Base-by-base conservation (phyloP, 208 protist species). In the Trichomonas tenax region DNA sequence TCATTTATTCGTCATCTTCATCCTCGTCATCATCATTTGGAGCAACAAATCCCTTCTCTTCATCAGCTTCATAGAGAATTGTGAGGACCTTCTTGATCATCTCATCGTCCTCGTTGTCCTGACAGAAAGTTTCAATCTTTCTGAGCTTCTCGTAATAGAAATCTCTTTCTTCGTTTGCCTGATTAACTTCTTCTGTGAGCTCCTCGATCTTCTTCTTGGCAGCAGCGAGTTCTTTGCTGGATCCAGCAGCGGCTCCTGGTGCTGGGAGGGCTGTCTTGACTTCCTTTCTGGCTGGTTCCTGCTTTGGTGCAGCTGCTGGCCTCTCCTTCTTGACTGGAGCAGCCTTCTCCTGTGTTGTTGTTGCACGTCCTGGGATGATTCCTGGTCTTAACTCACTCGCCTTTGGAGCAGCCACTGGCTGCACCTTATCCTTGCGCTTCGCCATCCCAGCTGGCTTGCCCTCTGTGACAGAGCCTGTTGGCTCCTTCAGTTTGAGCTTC, bases 161-260 rank as follows among this genome's bases (percentile, higher is more conserved):
- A 51, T 93, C 86, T 93, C 86, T 93, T 58, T 93, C 86, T 51
- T 93, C 40, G 38, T 51, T 93, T 31, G 44, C 45, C n/a, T 93
- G 86, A 34, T 48, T 44, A 51, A 93, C 44, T 51, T 93, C 86
- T 38, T 93, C 86, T 34, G 9, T 51, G 15, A 93, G 44, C 51
- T 93, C 86, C 38, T 48, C n/a, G 26, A 93, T 38, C 21, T 93
- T 34, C 14, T 23, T 51, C 36, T 93, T 93, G 1, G 44, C 40
- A 10, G 23, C 86, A 11, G 11, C 36, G 9, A 51, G 14, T 93
- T 93, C 86, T 15, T 51, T 51, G 58, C 58, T 72, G 2, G 58
- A 6, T 38, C 10, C 21, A n/a, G 44, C 14, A 17, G 26, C 2
- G 38, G 11, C 86, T 51, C 10, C 40, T 48, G 86, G 14, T 40